phyloP scores from a whole-genome alignment of 164 flowering plant species.

The Santalum album region DNA sequence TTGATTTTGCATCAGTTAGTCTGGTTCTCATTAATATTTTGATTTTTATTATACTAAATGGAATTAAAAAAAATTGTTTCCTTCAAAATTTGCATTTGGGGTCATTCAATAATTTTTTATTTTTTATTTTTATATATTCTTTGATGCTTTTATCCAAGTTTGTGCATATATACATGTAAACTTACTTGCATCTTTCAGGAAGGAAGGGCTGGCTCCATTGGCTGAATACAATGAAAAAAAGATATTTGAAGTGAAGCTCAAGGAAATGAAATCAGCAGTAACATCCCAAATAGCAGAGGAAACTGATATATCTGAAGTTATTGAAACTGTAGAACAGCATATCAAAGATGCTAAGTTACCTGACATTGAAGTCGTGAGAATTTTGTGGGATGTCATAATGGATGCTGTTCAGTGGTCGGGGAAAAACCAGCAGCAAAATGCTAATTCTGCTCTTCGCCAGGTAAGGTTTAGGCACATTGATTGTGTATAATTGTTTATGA shows the following conservation, averaged over 20 bases:
- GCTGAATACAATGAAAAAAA: conserved; percentile 94
- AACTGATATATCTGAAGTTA: conserved; percentile 76
- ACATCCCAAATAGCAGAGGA: conserved; percentile 86
- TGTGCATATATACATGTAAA: no score
- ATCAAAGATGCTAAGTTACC: conserved; percentile 91
- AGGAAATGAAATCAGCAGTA: conserved; percentile 86
- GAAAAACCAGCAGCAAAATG: conserved; percentile 98
- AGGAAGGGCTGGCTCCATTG: conserved; percentile 60
- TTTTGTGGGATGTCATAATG: conserved; percentile 94
- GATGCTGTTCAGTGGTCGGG: conserved; percentile 99
- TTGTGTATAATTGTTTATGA: background rate
- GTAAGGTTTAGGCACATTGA: conserved; percentile 19
- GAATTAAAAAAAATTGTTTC: no score
- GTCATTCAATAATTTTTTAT: no score
- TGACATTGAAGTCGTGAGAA: conserved; percentile 74
- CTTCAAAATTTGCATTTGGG: no score
- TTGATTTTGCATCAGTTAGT: no score
- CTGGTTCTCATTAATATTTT: no score
- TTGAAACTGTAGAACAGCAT: conserved; percentile 72
- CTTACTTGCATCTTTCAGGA: conserved; percentile 29
- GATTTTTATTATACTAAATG: no score
- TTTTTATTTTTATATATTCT: no score
- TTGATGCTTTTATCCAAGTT: no score
- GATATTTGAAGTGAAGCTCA: conserved; percentile 83
- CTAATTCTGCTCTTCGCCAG: conserved; percentile 88